A percentile compares a stretch with the other conserved stretches of the same genome.
Conservation (phyloP, 2,329 filamentous ascomycete genomes). For the Penicillium expansum region DNA sequence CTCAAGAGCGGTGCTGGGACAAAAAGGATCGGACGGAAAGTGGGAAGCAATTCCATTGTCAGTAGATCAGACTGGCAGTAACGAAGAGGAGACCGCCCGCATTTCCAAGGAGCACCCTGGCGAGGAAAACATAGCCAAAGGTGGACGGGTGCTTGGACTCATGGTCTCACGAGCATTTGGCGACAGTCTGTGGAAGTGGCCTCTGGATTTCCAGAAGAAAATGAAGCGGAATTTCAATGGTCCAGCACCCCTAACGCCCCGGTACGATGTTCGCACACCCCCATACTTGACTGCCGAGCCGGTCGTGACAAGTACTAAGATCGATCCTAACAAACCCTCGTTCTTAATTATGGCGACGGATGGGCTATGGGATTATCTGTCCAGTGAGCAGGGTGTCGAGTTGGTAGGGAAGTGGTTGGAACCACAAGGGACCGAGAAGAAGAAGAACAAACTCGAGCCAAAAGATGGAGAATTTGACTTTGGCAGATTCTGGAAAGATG, state of each 20-base stretch:
- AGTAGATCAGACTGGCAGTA: conserved; percentile 65
- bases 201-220: conserved; percentile 47
- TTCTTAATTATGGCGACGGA: conserved; percentile 68
- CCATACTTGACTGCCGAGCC: conserved; percentile 69
- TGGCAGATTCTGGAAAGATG: conserved; percentile 18
- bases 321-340: conserved; percentile 49
- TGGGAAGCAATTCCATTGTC: conserved; percentile 59
- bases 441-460: conserved; percentile 29
- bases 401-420: conserved; percentile 57
- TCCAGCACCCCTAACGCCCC: conserved; percentile 46
- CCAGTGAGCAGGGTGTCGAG: conserved; percentile 56
- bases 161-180: conserved; percentile 67
- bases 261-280: conserved; percentile 46
- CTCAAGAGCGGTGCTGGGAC: conserved; percentile 63
- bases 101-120: conserved; percentile 60
- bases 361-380: conserved; percentile 64
- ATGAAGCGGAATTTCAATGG: conserved; percentile 34
- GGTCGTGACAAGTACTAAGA: conserved; percentile 57
- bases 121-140: conserved; percentile 57
- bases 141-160: conserved; percentile 61
- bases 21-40: conserved; percentile 31
- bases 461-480: conserved; percentile 23
- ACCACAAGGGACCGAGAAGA: conserved; percentile 35
- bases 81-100: conserved; percentile 56
- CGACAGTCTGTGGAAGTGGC: conserved; percentile 67